phyloP scores from a whole-genome alignment of 306 rosid genomes.

The Fragaria vesca region DNA sequence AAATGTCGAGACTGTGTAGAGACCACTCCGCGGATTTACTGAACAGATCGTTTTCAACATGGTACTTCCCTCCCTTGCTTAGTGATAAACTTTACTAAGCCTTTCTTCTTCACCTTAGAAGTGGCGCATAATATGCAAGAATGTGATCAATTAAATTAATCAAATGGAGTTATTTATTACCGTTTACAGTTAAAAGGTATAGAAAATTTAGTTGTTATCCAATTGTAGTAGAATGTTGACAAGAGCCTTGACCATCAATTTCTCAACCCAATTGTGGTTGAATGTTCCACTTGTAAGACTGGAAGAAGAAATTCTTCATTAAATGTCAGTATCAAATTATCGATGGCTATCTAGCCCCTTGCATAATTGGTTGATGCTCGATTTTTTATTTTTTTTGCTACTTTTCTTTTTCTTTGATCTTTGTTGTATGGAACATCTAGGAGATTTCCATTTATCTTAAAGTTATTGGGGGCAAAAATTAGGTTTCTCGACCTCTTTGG shows the following conservation, averaged over 20 bases:
- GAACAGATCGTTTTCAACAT: constrained; percentile 27
- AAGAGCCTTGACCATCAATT: constrained; percentile 19
- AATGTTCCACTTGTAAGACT: constrained; percentile 27
- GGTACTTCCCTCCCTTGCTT: constrained; percentile 22
- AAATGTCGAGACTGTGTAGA: constrained; percentile 60
- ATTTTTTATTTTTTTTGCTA: neutral
- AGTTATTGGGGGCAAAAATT: neutral
- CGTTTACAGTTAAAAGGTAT: constrained; percentile 39
- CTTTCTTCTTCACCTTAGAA: constrained; percentile 8
- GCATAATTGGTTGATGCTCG: neutral
- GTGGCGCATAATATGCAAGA: constrained; percentile 18
- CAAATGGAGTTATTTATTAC: constrained; percentile 23
- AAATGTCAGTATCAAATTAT: constrained; percentile 7
- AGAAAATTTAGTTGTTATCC: constrained; percentile 28
- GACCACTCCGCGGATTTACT: constrained; percentile 7
- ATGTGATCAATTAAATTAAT: constrained; percentile 14
- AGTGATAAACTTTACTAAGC: constrained; percentile 25
- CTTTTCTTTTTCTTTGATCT: neutral
- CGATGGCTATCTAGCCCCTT: neutral
- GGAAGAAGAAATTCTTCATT: constrained; percentile 21
- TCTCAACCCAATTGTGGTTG: constrained; percentile 9
- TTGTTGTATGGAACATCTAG: neutral
- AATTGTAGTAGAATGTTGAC: constrained; percentile 7
- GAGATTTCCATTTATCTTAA: neutral
- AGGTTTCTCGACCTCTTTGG: neutral